These are phyloP conservation scores for Pichia cabralensis DNA, from an alignment of 805 yeast species.

Conservation along the genomic window DNA sequence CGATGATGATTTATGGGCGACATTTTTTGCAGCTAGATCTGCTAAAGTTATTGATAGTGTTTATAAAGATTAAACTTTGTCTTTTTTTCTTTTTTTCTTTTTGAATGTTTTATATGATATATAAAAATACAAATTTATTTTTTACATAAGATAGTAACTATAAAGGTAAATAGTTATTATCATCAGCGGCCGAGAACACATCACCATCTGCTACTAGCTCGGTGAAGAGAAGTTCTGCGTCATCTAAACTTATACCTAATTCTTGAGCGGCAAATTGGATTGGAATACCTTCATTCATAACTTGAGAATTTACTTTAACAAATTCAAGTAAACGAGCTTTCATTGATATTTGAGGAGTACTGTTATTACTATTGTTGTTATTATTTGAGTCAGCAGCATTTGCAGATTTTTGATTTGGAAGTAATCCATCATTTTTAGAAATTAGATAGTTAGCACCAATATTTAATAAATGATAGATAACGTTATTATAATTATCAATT, in stretches of 20 bases:
- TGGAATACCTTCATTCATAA: slow-evolving; percentile 72
- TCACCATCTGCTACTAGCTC: slow-evolving; percentile 57
- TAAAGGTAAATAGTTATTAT: slow-evolving; percentile 47
- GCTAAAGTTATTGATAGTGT: slow-evolving; percentile 15
- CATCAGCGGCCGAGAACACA: slow-evolving; percentile 62
- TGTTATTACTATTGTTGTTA: neutral
- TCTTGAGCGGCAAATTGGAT: slow-evolving; percentile 49
- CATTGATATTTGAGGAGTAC: slow-evolving; percentile 9
- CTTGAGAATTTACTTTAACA: slow-evolving; percentile 40
- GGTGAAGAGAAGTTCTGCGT: slow-evolving; percentile 40
- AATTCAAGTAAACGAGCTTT: slow-evolving; percentile 34
- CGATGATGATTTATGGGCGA: slow-evolving; percentile 50
- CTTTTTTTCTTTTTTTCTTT: too few species aligned
- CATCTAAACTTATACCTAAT: slow-evolving; percentile 39
- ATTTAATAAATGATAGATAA: slow-evolving; percentile 55
- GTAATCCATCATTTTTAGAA: slow-evolving; percentile 38
- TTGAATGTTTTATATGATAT: slow-evolving; percentile 7
- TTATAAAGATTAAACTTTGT: slow-evolving; percentile 7
- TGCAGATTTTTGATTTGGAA: slow-evolving; percentile 11
- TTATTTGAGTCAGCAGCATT: slow-evolving; percentile 12
- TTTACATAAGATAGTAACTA: slow-evolving; percentile 13
- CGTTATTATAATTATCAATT: slow-evolving; percentile 55
- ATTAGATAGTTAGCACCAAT: slow-evolving; percentile 49
- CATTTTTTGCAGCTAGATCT: slow-evolving; percentile 37
- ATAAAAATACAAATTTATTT: slow-evolving; percentile 8